Base-by-base conservation (phyloP, 1,284 basidiomycete genomes). In the Quambalaria eucalypti region DNA sequence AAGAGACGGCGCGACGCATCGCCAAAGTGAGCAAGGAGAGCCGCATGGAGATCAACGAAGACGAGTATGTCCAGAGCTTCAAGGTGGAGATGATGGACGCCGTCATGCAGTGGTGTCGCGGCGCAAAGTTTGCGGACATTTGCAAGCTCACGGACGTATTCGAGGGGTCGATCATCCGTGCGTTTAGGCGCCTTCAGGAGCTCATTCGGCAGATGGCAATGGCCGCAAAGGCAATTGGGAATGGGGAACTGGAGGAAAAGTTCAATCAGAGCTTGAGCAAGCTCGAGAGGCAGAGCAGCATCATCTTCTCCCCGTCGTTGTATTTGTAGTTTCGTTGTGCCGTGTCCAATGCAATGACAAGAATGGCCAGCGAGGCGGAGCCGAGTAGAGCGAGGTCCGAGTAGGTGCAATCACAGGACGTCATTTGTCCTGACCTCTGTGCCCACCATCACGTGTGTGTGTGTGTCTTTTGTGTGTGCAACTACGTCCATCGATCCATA, bases 51-150 rank as follows among this genome's bases (percentile, higher is more conserved):
- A 76, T 98, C 36, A 85, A 88, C 53, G 93, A 98, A 76, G 87
- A 96, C 56, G 90, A 96, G 62, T 99, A 98, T 74, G 90, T 99
- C 1, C 81, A 85, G 56, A 87, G 86, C 16, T 99, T 99, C 85
- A 96, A 96, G 77, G 90, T 96, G 28, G 93, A 97, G 73, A 83
- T 99, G 56, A 97, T 97, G 90, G 93, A 97, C 65, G 87, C 87
- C 4, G 93, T 98, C 21, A 81, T 92, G 56, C 87, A 91, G 66
- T 99, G 95, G 95, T 98, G 93, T 78, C 85, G 89, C 30, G 95
- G 95, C 1, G 88, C 90, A n/a, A 88, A 88, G 30, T 98, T 99
- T 77, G 80, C 87, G 0, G 92, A 98, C 38, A 91, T 96, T 58
- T 91, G 88, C 82, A 95, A 96, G 83, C 80, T 91, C 70, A 93